Evolutionary conservation across 306 rosid species (phyloP).

Genomic region (Oxytropis ochrocephala): DNA sequence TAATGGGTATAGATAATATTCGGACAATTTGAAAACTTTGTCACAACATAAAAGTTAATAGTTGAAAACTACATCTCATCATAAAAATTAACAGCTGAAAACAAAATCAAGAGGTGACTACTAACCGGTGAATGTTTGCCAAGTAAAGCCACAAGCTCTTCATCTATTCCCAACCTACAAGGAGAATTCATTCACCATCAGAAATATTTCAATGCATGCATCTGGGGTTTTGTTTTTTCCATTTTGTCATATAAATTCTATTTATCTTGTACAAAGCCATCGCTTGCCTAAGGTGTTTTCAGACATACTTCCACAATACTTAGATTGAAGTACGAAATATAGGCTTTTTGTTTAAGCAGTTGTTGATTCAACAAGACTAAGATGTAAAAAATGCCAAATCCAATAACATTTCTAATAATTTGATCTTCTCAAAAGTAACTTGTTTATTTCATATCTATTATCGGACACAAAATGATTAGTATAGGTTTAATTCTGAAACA

Average conservation of each 20-base stretch:
- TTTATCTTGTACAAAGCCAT: background rate
- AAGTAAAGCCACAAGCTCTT: slow-evolving; percentile 85
- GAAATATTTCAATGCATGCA: slow-evolving; percentile 6
- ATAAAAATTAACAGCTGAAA: background rate
- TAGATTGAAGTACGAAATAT: background rate
- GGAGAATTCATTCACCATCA: slow-evolving; percentile 23
- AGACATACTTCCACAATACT: background rate
- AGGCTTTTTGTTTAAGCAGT: background rate
- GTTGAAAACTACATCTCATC: background rate
- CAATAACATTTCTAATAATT: background rate
- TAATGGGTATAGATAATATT: background rate
- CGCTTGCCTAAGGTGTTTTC: background rate
- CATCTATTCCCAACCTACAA: slow-evolving; percentile 86
- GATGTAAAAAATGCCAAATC: background rate
- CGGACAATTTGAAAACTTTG: background rate
- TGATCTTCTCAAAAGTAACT: background rate
- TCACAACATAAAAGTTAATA: too few relatives aligned
- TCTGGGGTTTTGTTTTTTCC: background rate
- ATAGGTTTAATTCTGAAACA: background rate
- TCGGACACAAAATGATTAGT: background rate
- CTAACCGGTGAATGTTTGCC: slow-evolving; percentile 85
- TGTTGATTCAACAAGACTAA: background rate
- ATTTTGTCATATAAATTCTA: background rate
- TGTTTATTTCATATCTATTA: background rate
- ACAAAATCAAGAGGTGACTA: slow-evolving; percentile 17